phyloP scores from a whole-genome alignment of 1,284 basidiomycete genomes.

The Ceratobasidium sp. region DNA sequence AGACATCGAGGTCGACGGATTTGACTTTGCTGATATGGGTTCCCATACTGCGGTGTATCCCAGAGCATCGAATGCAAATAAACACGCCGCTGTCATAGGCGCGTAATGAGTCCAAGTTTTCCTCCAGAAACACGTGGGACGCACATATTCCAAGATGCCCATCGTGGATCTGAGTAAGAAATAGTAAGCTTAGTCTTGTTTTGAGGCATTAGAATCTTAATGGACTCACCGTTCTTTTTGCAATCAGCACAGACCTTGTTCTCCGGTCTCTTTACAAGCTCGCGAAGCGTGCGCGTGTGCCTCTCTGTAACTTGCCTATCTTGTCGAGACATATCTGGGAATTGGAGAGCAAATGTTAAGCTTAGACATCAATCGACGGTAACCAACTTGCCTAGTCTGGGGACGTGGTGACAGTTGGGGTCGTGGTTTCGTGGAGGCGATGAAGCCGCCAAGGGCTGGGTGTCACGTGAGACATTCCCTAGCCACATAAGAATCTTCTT shows the following conservation, averaged over 20 bases:
- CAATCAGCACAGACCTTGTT: conserved; percentile 97
- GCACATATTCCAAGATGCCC: conserved; percentile 98
- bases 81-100: conserved; percentile 79
- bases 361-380: neutral
- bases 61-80: conserved; percentile 98
- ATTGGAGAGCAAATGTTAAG: neutral
- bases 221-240: conserved; percentile 84
- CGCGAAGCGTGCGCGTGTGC: conserved; percentile 81
- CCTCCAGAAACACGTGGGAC: conserved; percentile 52
- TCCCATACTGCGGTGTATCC: conserved; percentile 97
- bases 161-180: conserved; percentile 84
- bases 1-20: conserved; percentile 96
- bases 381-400: neutral
- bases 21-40: conserved; percentile 98
- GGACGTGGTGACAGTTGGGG: neutral
- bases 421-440: conserved; percentile 26
- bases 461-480: neutral
- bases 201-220: neutral
- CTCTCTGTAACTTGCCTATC: conserved; percentile 88
- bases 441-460: neutral
- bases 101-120: conserved; percentile 45
- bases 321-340: conserved; percentile 58
- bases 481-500: neutral
- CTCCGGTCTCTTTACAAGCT: conserved; percentile 87
- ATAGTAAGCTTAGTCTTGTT: neutral